Base-by-base conservation (phyloP, 352 stramenopile species). In the Thalassiosira exigua region DNA sequence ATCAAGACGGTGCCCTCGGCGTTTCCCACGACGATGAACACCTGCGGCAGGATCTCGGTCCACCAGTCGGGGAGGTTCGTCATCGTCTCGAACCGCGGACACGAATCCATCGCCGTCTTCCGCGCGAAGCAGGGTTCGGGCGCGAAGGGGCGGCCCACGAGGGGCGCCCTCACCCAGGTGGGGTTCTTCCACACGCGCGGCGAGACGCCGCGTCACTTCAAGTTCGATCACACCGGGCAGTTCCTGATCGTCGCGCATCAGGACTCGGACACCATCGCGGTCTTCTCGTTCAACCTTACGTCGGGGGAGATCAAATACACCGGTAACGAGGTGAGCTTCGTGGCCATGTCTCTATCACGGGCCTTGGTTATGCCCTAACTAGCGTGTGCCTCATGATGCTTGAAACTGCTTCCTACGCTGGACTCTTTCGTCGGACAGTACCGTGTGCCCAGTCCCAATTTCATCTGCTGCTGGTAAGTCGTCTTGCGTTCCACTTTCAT, bases 221-320 rank as follows among this genome's bases (percentile, higher is more conserved):
- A 95, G 39, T 96, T 95, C 74, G 92, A 96, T 67, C 71, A 89
- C 12, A 89, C 61, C 19, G 92, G 92, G 4, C 82, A 93, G 33
- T 95, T 90, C 48, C 69, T 96, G 4, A 83, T 96, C 27, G 88
- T 94, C 12, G 92, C 92, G 27, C 95, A 96, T 79, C 92, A 96
- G 81, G 92, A 96, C 75, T 89, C 85, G 1, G 82, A 96, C 61
- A 91, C 81, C 39, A 85, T 96, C 66, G 84, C 87, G 24, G 70
- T 96, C 2, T 96, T 96, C 69, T 82, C 84, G 27, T 96, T 96
- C 64, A 93, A 95, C 62, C 60, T 93, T 11, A 86, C 74, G 29
- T 91, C 68, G 29, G 92, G 92, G 44, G 81, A 90, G 36, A 82
- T 96, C 29, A 87, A 87, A 30, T 95, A 90, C 71, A 94, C 86